Evolutionary conservation across 768 basidiomycete genomes (phyloP), one percentile per base, ranked within the genome.

Genomic region (Lactarius sp.): DNA sequence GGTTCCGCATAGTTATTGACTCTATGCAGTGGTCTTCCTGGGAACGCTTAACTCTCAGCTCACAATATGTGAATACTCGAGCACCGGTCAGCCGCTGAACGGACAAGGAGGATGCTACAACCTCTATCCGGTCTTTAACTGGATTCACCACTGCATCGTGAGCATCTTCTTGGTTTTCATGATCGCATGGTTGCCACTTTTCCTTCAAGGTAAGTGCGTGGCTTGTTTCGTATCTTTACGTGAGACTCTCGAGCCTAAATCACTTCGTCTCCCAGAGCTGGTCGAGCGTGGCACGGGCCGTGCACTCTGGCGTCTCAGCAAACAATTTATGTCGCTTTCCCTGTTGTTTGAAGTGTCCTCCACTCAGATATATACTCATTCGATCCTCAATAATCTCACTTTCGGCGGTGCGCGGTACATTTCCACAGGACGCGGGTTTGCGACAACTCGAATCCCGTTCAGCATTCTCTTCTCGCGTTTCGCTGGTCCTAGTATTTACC

Each of bases 341-440:
- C 94, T 94, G 2, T 83, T 95, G 52, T 99, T 99, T 74, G 97
- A 99, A 74, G 90, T 99, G 66, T 99, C 98, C 78, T 89, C 92
- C 14, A 99, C 97, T 1, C 96, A 98, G 75, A 98, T 99, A 71
- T 95, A 93, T 74, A 94, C 94, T 52, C 93, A 98, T 72, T 98
- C 97, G 33, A 98, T 99, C 75, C 79, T 97, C 66, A 96, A 87
- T 75, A 96, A 99, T 76, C 78, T 99, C 77, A 96, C 92, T 6
- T 98, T 97, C 64, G 97, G 97, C 75, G 97, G 97, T 54, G 97
- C 97, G 51, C 85, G 97, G 56, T 99, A 98, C 76, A 99, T 99
- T 68, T 94, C 97, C 16, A 99, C 96, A 27, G 97, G 97, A 53
- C 92, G 97, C 83, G 97, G 97, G 46, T 99, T 99, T 72, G 97